These are phyloP conservation scores for Paradendryphiella salina DNA, from an alignment of 2,329 filamentous ascomycete genomes.

Conservation along the genomic window DNA sequence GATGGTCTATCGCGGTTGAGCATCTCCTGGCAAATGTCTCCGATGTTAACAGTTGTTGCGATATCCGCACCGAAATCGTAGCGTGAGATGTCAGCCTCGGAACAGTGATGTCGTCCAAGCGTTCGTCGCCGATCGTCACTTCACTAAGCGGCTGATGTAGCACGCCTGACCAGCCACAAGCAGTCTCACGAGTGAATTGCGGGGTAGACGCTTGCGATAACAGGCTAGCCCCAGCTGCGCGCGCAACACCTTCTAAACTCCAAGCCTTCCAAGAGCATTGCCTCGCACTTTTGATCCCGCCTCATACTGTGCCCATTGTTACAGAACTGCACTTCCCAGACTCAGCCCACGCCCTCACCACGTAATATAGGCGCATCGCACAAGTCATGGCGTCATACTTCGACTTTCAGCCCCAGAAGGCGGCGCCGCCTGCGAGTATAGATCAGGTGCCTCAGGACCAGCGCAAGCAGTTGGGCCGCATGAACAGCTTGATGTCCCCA, in stretches of 20 bases:
- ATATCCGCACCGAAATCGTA: background rate
- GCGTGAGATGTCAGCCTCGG: background rate
- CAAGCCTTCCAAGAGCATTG: constrained; percentile 18
- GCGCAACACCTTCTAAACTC: constrained; percentile 2
- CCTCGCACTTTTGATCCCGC: constrained; percentile 12
- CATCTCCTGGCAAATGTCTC: background rate
- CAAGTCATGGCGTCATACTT: constrained; percentile 44
- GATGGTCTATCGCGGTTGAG: background rate
- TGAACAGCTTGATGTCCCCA: constrained; percentile 32
- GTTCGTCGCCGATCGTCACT: constrained; percentile 9
- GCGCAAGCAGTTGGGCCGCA: constrained; percentile 21
- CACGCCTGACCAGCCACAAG: constrained; percentile 5
- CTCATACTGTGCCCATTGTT: constrained; percentile 14
- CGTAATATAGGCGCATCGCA: background rate
- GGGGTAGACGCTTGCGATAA: constrained; percentile 10
- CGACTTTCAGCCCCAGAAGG: constrained; percentile 31
- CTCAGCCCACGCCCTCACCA: constrained; percentile 1
- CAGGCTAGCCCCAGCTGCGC: constrained; percentile 3
- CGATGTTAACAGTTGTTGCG: background rate
- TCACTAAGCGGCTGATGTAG: constrained; percentile 9
- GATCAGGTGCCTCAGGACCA: constrained; percentile 19
- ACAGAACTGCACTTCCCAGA: background rate
- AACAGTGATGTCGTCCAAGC: constrained; percentile 18
- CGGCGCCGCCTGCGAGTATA: constrained; percentile 16
- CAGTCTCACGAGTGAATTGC: constrained; percentile 6